A percentile compares a stretch with the other conserved stretches of the same genome.
Evolutionary conservation across 2,329 filamentous ascomycete genomes (phyloP).

Genomic region (Sporothrix sp.): DNA sequence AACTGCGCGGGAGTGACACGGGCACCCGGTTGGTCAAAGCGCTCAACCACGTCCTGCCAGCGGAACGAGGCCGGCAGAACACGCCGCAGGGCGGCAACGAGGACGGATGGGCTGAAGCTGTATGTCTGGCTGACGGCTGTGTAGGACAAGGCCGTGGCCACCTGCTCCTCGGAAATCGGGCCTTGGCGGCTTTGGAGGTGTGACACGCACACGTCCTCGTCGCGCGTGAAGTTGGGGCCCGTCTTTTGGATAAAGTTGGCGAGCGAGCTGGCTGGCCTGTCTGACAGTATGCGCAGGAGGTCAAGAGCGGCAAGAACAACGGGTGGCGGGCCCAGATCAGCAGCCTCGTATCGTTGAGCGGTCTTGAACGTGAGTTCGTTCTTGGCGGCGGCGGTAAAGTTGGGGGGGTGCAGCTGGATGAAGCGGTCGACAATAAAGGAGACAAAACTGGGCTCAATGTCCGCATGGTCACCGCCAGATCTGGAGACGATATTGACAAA

Average conservation of each 20-base stretch:
- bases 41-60: slow-evolving; percentile 62
- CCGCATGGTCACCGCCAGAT: slow-evolving; percentile 53
- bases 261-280: slow-evolving; percentile 46
- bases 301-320: slow-evolving; percentile 63
- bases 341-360: slow-evolving; percentile 56
- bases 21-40: slow-evolving; percentile 71
- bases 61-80: slow-evolving; percentile 54
- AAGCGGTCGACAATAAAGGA: slow-evolving; percentile 76
- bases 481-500: slow-evolving; percentile 70
- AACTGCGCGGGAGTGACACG: slow-evolving; percentile 74
- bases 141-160: slow-evolving; percentile 68
- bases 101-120: slow-evolving; percentile 39
- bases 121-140: slow-evolving; percentile 49
- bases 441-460: slow-evolving; percentile 59
- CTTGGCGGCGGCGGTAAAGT: slow-evolving; percentile 68
- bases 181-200: slow-evolving; percentile 44
- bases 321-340: slow-evolving; percentile 56
- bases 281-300: slow-evolving; percentile 54
- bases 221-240: slow-evolving; percentile 65
- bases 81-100: slow-evolving; percentile 55
- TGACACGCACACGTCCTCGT: slow-evolving; percentile 54
- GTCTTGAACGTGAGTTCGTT: slow-evolving; percentile 59
- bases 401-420: slow-evolving; percentile 75
- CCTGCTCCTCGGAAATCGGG: slow-evolving; percentile 67
- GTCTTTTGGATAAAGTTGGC: slow-evolving; percentile 61